Base-by-base conservation (phyloP, 164 flowering plant genomes). In the Platanus orientalis region DNA sequence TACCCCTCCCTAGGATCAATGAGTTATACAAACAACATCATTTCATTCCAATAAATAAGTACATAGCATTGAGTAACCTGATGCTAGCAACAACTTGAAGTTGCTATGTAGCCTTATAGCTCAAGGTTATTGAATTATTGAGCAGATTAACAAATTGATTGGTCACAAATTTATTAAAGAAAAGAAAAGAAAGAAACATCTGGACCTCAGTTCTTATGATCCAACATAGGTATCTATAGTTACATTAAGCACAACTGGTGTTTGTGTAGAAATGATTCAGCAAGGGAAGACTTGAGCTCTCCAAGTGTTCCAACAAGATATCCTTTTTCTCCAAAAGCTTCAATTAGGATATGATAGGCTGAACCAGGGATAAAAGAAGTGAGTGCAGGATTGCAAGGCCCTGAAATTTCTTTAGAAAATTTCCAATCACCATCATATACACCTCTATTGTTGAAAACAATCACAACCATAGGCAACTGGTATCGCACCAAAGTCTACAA, bases 401-500 rank as follows among this genome's bases (percentile, higher is more conserved):
- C 93, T 4, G 74, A 57, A n/a, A 84, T 73, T 69, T 85, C 90
- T 60, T 81, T 82, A 7, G 85, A 83, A 57, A 48, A 75, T 62
- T 90, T 85, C 34, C 93, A 57, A 42, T 87, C 93, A 40, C 93
- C 93, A 57, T 90, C 90, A 64, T 87, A 87, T 25, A 87, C 93
- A 52, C 93, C 93, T 28, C 90, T 85, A 55, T 87, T 87, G 73
- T 87, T 87, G 60, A 87, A n/a, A n/a, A n/a, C n/a, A n/a, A n/a
- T n/a, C n/a, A n/a, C n/a, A n/a, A n/a, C n/a, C n/a, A n/a, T n/a
- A 87, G 93, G 85, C 65, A 87, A 63, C 74, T 87, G 78, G 62
- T 87, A 87, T 1, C 93, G 81, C 58, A 87, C 93, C 75, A 87
- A 58, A 27, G 93, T 85, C 93, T 87, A 79, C 76, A 78, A 6